phyloP scores from a whole-genome alignment of 768 basidiomycete genomes.

The Leccinum uliginosum region DNA sequence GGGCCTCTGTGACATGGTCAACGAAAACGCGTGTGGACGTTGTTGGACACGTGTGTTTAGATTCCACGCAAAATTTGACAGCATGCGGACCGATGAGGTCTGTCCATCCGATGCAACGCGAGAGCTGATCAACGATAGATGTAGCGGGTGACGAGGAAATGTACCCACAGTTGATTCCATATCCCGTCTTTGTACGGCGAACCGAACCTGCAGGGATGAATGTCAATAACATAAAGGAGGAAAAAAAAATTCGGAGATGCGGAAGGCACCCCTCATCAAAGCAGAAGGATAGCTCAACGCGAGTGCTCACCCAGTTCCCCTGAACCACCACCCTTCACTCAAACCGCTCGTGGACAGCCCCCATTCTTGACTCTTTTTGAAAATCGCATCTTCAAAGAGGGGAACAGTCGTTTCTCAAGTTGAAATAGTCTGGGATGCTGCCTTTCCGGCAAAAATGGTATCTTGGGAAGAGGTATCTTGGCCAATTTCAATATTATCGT shows the following conservation, averaged over 20 bases:
- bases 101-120: slow-evolving; percentile 27
- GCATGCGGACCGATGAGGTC: slow-evolving; percentile 76
- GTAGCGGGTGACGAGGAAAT: background rate
- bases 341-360: slow-evolving; percentile 86
- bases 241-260: background rate
- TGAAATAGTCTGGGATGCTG: background rate
- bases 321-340: slow-evolving; percentile 80
- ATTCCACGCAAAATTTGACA: slow-evolving; percentile 93
- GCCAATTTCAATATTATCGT: slow-evolving; percentile 1
- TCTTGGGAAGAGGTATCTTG: slow-evolving; percentile 8
- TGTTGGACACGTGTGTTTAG: slow-evolving; percentile 62
- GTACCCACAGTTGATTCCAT: slow-evolving; percentile 85
- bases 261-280: background rate
- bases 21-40: slow-evolving; percentile 76
- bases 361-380: slow-evolving; percentile 74
- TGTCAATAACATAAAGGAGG: slow-evolving; percentile 2
- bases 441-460: background rate
- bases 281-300: background rate
- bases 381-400: slow-evolving; percentile 77
- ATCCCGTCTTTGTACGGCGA: slow-evolving; percentile 78
- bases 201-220: slow-evolving; percentile 57
- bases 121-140: background rate
- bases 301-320: slow-evolving; percentile 70
- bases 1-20: slow-evolving; percentile 50
- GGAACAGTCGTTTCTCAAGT: slow-evolving; percentile 12